A percentile compares a stretch with the other conserved stretches of the same genome.
These are phyloP conservation scores for Epicoccum sorghinum DNA, from an alignment of 2,329 filamentous ascomycete species.

Conservation along the genomic window DNA sequence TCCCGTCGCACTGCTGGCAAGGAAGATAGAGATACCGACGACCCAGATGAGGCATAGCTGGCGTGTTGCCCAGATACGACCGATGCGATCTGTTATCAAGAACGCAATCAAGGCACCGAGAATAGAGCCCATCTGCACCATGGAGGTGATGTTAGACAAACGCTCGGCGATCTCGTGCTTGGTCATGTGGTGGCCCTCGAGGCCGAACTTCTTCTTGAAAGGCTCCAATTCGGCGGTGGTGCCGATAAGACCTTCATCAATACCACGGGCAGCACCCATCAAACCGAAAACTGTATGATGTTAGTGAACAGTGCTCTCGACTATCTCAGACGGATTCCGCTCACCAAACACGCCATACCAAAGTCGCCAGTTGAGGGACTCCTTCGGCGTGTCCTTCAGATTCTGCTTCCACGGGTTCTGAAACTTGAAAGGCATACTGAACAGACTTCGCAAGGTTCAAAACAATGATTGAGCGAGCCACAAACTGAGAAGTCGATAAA, in stretches of 20 bases:
- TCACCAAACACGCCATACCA: slow-evolving; percentile 72
- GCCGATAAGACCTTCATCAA: slow-evolving; percentile 81
- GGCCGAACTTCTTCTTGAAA: slow-evolving; percentile 47
- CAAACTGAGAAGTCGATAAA: slow-evolving; percentile 14
- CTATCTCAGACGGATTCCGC: background rate
- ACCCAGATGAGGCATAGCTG: slow-evolving; percentile 51
- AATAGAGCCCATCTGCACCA: slow-evolving; percentile 82
- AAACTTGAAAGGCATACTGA: slow-evolving; percentile 36
- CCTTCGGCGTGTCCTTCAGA: slow-evolving; percentile 68
- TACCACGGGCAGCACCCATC: slow-evolving; percentile 75
- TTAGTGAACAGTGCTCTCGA: slow-evolving; percentile 9
- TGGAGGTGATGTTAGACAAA: slow-evolving; percentile 72
- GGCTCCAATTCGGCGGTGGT: slow-evolving; percentile 60
- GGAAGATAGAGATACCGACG: slow-evolving; percentile 50
- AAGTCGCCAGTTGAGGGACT: slow-evolving; percentile 77
- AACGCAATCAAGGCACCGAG: slow-evolving; percentile 69
- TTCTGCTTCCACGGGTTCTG: slow-evolving; percentile 49
- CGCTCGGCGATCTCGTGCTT: slow-evolving; percentile 42
- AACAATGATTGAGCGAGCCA: slow-evolving; percentile 6
- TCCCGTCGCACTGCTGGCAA: slow-evolving; percentile 44
- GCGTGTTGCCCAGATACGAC: slow-evolving; percentile 52
- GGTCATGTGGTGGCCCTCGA: slow-evolving; percentile 38
- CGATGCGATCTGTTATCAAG: slow-evolving; percentile 54
- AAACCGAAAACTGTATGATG: slow-evolving; percentile 63
- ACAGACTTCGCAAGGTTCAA: background rate